Base-by-base conservation (phyloP, 2,329 filamentous ascomycete genomes). In the Ophiosphaerella korrae region DNA sequence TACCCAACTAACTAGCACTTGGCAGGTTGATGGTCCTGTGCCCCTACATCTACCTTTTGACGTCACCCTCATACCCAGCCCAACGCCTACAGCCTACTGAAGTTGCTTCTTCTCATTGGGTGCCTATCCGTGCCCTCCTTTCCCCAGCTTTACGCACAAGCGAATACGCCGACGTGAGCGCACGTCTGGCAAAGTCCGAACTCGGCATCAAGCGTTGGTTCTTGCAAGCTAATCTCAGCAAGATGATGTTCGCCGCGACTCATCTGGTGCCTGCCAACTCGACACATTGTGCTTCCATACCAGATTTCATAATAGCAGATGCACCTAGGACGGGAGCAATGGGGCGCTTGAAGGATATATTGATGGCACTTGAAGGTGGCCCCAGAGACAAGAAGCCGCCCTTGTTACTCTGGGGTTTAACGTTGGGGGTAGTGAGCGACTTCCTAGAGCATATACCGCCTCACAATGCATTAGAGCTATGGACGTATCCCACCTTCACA, bases 401-500 rank as follows among this genome's bases (percentile, higher is more conserved):
- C 2, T 74, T 89, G 1, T 71, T 88, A 9, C 80, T 89, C 1
- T 89, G 87, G 87, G 87, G 87, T 0, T 68, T 89, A 31, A 88
- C 87, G 0, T 75, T 89, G 1, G 86, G 86, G 5, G 82, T 89
- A 29, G 71, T 88, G 34, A 83, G 84, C 13, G 87, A 89, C 68
- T 85, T 89, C 56, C 77, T 89, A 21, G 85, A 88, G 56, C 80
- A 87, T 63, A 72, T 88, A 3, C 86, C 86, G n/a, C 84, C 85
- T 1, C 76, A 83, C 55, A 84, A 82, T 45, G 81, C 84, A 2
- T 78, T 88, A 3, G 74, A 82, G 31, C 68, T 88, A 23, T 89
- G 86, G 85, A 81, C 80, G 26, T 88, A 88, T 62, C 87, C 87
- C 0, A 88, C 84, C 1, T 88, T 89, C 64, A 87, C 85, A 0